Percentiles rank a stretch among this genome's conserved stretches.
Evolutionary conservation across 495 filamentous ascomycete species (phyloP).

Genomic region (Penicillium desertorum): DNA sequence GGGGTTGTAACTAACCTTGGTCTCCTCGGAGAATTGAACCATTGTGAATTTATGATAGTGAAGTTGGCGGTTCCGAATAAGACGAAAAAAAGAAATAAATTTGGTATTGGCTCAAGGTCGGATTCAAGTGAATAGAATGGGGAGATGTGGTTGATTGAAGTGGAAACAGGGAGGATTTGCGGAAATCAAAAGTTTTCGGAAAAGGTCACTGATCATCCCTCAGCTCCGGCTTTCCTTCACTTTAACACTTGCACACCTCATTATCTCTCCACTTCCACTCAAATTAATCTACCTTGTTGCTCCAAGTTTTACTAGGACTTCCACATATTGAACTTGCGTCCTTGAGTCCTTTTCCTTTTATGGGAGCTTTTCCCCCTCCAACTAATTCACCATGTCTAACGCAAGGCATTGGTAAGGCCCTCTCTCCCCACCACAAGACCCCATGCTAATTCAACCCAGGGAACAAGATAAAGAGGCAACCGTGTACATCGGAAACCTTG

Average conservation of each 20-base stretch:
- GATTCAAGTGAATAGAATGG: neutral
- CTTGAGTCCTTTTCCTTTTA: neutral
- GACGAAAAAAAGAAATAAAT: neutral
- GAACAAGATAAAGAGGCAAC: constrained; percentile 99
- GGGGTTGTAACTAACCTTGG: constrained; percentile 64
- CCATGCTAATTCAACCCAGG: constrained; percentile 50
- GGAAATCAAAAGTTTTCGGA: constrained; percentile 41
- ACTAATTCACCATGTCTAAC: constrained; percentile 57
- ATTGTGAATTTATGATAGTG: constrained; percentile 36
- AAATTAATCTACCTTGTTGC: neutral
- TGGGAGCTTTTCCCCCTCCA: neutral
- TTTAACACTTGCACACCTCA: constrained; percentile 1
- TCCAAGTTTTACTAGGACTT: neutral
- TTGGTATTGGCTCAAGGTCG: neutral
- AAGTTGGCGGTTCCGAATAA: neutral
- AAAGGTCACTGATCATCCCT: constrained; percentile 10
- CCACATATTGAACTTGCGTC: neutral
- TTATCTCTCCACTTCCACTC: neutral
- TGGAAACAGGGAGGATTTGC: constrained; percentile 14
- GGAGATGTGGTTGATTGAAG: constrained; percentile 6
- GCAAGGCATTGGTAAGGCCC: constrained; percentile 73
- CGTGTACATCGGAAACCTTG: constrained; percentile 96
- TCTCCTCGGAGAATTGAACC: constrained; percentile 94
- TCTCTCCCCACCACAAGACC: neutral
- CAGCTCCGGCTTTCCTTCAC: constrained; percentile 6